phyloP scores from a whole-genome alignment of 306 rosid genomes.

The Ziziphus jujuba region DNA sequence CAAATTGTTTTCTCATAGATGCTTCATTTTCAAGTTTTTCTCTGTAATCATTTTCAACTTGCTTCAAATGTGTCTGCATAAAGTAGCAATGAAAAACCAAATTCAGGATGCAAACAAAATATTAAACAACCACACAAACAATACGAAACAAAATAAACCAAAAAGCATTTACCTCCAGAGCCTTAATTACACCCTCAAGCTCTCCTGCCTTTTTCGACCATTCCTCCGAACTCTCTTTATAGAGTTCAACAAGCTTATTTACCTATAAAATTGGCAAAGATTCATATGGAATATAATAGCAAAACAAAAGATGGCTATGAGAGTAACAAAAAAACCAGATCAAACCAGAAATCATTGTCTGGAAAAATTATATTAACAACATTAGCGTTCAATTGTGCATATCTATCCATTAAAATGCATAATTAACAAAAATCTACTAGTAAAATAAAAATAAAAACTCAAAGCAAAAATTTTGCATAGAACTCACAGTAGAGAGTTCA shows the following conservation, averaged over 20 bases:
- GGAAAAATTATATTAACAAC: neutral
- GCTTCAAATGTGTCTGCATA: conserved; percentile 67
- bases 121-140: conserved; percentile 10
- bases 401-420: neutral
- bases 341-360: neutral
- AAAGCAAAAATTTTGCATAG: conserved; percentile 12
- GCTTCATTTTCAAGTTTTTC: conserved; percentile 74
- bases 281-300: neutral
- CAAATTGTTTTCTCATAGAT: conserved; percentile 53
- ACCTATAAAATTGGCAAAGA: conserved; percentile 40
- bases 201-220: conserved; percentile 91
- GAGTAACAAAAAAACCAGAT: too few species aligned
- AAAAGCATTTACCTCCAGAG: conserved; percentile 67
- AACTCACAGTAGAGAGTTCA: conserved; percentile 86
- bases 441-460: neutral
- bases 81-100: conserved; percentile 21
- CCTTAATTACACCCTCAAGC: conserved; percentile 87
- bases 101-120: conserved; percentile 3
- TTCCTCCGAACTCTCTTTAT: conserved; percentile 86
- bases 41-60: conserved; percentile 70
- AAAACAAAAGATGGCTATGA: neutral
- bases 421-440: neutral
- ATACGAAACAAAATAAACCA: conserved; percentile 1
- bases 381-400: neutral
- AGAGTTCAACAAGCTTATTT: conserved; percentile 78